Evolutionary conservation across 2,329 filamentous ascomycete species (phyloP), one percentile per base, ranked within the genome.

Genomic region (Exophiala bonariae): DNA sequence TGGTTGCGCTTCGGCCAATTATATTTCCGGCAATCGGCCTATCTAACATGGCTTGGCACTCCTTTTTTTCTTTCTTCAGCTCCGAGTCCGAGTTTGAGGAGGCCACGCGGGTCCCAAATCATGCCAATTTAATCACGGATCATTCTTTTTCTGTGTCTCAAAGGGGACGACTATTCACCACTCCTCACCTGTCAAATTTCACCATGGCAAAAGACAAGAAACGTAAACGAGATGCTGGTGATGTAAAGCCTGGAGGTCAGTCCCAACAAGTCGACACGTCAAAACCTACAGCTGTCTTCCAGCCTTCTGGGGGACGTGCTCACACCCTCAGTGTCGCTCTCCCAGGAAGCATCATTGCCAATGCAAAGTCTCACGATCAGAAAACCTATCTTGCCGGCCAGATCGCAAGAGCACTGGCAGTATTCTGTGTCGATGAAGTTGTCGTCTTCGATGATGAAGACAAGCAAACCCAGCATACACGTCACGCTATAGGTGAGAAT

Each of bases 361-460:
- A 86, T 63, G 82, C 84, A 30, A 75, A 81, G 48, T 86, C 84
- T 8, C 81, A 85, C 54, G 88, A 95, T 50, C 83, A 88, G 62
- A 85, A 89, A 63, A 89, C 85, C 28, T 77, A 79, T 38, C 75
- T 87, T 38, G 85, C 84, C 1, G 87, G 86, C 6, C 83, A 86
- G 55, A 83, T 95, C 43, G 89, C 89, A 4, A 86, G 89, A 43
- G 87, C 88, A 26, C 78, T 89, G 41, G 86, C 87, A 52, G 85
- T 95, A 54, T 95, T 93, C 69, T 85, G 81, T 61, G 79, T 95
- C 57, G 89, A 95, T 63, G 89, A 95, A 69, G 77, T 95, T 22
- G 77, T 95, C 41, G 73, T 95, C 44, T 95, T 87, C 66, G 83
- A 92, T 62, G 89, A 95, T 67, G 78, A 64, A 56, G 23, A 50